A percentile compares a stretch with the other conserved stretches of the same genome.
phyloP scores from a whole-genome alignment of 1,139 yeast genomes.

The Debaryomyces udenii region DNA sequence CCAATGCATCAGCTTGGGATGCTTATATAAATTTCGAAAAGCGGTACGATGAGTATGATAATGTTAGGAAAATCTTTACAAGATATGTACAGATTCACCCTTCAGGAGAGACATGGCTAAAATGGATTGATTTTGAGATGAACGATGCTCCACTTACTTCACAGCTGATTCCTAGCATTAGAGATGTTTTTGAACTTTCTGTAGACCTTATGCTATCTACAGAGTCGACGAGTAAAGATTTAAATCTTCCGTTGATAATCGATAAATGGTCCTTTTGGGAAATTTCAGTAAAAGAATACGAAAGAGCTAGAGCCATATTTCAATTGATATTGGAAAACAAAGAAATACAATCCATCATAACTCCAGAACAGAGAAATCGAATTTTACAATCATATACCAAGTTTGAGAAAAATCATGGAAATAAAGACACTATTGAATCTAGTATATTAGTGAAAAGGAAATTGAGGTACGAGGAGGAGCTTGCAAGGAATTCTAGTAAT shows the following conservation, averaged over 20 bases:
- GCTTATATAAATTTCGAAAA: conserved; percentile 74
- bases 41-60: conserved; percentile 61
- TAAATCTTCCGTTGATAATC: conserved; percentile 30
- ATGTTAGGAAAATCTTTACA: conserved; percentile 60
- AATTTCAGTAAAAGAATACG: conserved; percentile 58
- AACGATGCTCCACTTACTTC: conserved; percentile 16
- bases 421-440: conserved; percentile 52
- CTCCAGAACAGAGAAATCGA: conserved; percentile 38
- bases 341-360: conserved; percentile 31
- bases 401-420: conserved; percentile 71
- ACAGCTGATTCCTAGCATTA: conserved; percentile 35
- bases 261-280: conserved; percentile 76
- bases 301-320: conserved; percentile 68
- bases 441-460: conserved; percentile 58
- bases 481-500: conserved; percentile 55
- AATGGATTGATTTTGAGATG: conserved; percentile 43
- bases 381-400: conserved; percentile 54
- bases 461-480: conserved; percentile 52
- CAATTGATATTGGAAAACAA: conserved; percentile 49
- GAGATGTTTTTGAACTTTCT: conserved; percentile 71
- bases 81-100: conserved; percentile 61
- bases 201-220: conserved; percentile 52
- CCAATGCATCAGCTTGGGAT: conserved; percentile 69
- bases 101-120: conserved; percentile 60
- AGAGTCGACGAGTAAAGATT: conserved; percentile 21